phyloP scores from a whole-genome alignment of 352 stramenopile genomes.

The Blastocystis sp. region DNA sequence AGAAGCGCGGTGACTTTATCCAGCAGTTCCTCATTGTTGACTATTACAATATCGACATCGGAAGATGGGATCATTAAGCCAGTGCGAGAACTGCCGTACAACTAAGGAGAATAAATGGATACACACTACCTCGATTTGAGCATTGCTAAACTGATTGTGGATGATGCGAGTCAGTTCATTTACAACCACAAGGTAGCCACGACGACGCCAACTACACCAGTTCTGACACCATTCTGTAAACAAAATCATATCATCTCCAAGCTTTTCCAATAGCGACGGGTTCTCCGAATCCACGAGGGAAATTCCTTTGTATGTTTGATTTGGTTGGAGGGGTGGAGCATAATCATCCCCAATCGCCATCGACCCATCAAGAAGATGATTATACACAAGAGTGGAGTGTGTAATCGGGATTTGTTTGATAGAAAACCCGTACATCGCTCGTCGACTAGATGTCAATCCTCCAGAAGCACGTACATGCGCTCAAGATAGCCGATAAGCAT shows the following conservation, averaged over 20 bases:
- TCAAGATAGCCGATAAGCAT: constrained; percentile 2
- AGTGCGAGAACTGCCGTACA: constrained; percentile 35
- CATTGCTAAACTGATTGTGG: neutral
- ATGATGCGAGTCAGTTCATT: constrained; percentile 53
- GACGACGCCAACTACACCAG: constrained; percentile 13
- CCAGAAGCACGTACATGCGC: neutral
- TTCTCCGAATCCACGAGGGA: neutral
- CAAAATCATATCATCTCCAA: constrained; percentile 6
- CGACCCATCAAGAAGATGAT: neutral
- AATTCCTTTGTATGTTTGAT: constrained; percentile 3
- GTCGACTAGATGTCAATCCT: neutral
- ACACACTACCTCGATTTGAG: constrained; percentile 28
- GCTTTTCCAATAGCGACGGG: neutral
- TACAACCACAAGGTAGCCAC: constrained; percentile 45
- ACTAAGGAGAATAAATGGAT: neutral
- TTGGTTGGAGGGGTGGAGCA: neutral
- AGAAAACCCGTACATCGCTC: constrained; percentile 22
- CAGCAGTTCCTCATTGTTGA: constrained; percentile 26
- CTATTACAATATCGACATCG: constrained; percentile 50
- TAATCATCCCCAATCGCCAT: neutral
- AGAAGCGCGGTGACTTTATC: neutral
- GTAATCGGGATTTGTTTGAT: neutral
- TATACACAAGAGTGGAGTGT: neutral
- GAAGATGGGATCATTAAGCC: constrained; percentile 49
- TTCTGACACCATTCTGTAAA: constrained; percentile 56